Percentiles rank a stretch among this genome's conserved stretches.
phyloP scores from a whole-genome alignment of 2,329 filamentous ascomycete species.

The Chrysoporthe deuterocubensis region DNA sequence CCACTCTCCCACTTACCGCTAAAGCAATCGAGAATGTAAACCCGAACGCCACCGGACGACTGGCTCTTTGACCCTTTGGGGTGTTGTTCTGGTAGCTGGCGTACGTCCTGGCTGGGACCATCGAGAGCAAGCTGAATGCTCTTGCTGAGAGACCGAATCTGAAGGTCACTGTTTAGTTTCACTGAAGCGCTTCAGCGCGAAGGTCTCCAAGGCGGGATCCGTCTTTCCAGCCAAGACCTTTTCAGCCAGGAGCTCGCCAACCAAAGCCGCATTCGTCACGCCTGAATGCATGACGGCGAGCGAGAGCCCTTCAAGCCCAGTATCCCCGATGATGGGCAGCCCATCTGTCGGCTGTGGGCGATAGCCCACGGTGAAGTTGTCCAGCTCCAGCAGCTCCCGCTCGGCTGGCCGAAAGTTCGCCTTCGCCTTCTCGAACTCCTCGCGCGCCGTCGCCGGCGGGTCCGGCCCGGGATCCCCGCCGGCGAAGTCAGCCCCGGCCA shows the following conservation, averaged over 20 bases:
- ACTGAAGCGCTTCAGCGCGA: conserved; percentile 29
- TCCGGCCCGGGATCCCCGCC: conserved; percentile 31
- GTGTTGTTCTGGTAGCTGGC: not conserved
- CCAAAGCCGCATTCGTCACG: conserved; percentile 35
- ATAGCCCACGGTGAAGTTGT: conserved; percentile 37
- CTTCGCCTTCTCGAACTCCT: conserved; percentile 33
- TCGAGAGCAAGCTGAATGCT: not conserved
- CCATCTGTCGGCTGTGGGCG: conserved; percentile 37
- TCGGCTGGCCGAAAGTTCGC: conserved; percentile 28
- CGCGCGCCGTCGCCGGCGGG: conserved; percentile 32
- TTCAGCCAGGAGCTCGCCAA: conserved; percentile 33
- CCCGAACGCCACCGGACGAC: not conserved
- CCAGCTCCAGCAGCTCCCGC: conserved; percentile 33
- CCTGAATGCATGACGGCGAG: conserved; percentile 40
- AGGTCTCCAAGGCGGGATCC: conserved; percentile 30
- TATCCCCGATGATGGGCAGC: conserved; percentile 36
- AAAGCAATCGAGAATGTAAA: not conserved
- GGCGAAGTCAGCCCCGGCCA: conserved; percentile 33
- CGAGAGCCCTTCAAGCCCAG: conserved; percentile 35
- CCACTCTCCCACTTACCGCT: not conserved
- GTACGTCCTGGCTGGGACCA: not conserved
- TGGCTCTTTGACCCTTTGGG: not conserved
- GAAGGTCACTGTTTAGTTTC: not conserved
- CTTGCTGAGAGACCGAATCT: not conserved
- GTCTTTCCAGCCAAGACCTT: conserved; percentile 30